Percentiles rank a stretch among this genome's conserved stretches.
Evolutionary conservation across 805 yeast species (phyloP).

Genomic region (Metschnikowia gruessii): DNA sequence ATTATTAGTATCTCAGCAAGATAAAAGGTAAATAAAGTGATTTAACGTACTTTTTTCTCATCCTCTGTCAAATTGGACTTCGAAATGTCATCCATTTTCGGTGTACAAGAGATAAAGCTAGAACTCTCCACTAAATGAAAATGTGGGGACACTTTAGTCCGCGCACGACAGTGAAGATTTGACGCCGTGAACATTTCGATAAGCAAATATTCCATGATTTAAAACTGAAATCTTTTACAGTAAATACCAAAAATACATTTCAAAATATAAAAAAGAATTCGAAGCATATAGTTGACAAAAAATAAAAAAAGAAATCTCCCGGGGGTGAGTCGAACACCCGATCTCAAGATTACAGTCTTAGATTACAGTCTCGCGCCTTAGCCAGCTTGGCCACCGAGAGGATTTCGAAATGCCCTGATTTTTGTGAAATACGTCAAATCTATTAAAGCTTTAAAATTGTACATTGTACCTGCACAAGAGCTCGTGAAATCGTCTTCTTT

Average conservation of each 20-base stretch:
- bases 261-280: no score
- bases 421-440: not conserved
- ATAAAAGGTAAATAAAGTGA: not conserved
- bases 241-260: no score
- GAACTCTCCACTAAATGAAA: not conserved
- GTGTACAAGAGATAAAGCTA: not conserved
- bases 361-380: conserved; percentile 51
- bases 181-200: no score
- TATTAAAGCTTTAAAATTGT: no score
- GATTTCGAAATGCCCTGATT: conserved; percentile 2
- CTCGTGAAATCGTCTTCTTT: no score
- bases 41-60: conserved; percentile 21
- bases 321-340: conserved; percentile 54
- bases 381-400: conserved; percentile 52
- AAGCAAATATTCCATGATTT: no score
- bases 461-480: no score
- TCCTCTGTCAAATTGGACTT: conserved; percentile 20
- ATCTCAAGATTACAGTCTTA: conserved; percentile 43
- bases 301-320: conserved; percentile 31
- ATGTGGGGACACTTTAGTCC: conserved; percentile 2
- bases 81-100: conserved; percentile 7
- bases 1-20: conserved; percentile 7
- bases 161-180: conserved; percentile 3
- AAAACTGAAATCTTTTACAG: no score
- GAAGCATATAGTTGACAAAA: no score